Evolutionary conservation across 2,329 filamentous ascomycete genomes (phyloP), one percentile per base, ranked within the genome.

Genomic region (Chaetomium sp.): DNA sequence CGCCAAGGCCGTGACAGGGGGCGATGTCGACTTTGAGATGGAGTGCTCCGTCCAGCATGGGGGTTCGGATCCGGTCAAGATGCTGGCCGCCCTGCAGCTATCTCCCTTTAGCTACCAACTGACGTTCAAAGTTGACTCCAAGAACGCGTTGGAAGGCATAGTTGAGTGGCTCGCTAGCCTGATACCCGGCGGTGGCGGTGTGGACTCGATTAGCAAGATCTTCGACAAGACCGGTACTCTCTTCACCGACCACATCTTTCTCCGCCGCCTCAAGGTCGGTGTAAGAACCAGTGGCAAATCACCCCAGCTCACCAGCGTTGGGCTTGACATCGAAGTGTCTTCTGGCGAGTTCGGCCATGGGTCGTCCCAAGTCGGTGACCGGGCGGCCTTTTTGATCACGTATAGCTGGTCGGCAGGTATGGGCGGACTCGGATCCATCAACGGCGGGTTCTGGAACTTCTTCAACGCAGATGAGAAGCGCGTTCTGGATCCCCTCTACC

Each of bases 401-500:
- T 57, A 57, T 9, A 57, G 21, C 29, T 57, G 54, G 54, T 16
- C 33, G n/a, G 54, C 54, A 1, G 31, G 35, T 1, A 25, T 42
- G 21, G 54, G 54, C 5, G 33, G 54, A 9, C 3, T 27, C 5
- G 54, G 54, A 25, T 57, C 54, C 33, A 42, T 57, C 35, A 57
- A 57, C 54, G 54, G 54, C 9, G 31, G 13, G 4, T 57, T 57
- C 23, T 57, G 54, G 54, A 57, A 21, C 13, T 42, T 23, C 10
- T 57, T 57, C 54, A 27, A 57, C 33, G 21, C 33, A 19, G 33
- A 57, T 21, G 54, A 27, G 13, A 57, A 57, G 19, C 54, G 54
- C 33, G 54, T 57, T 19, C n/a, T 57, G 6, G 54, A 57, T 27
- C 54, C 54, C n/a, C 13, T 8, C 33, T 55, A 55, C 16, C 13